Percentiles rank a stretch among this genome's conserved stretches.
These are phyloP conservation scores for Lanzia echinophila DNA, from an alignment of 2,329 filamentous ascomycete species.

Conservation along the genomic window DNA sequence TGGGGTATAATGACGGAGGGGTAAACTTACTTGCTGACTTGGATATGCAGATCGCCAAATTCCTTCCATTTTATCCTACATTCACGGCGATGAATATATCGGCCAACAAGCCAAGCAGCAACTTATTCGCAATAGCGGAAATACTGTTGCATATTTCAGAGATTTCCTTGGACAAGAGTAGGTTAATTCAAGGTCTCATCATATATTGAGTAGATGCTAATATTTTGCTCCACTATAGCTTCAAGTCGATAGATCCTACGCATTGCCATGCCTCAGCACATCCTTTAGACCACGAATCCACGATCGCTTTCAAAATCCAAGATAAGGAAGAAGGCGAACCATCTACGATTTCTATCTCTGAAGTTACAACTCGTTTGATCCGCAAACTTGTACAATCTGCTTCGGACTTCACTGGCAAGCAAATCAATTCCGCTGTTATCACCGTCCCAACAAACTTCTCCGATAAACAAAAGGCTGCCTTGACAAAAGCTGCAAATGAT, in stretches of 20 bases:
- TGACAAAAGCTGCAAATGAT: conserved; percentile 69
- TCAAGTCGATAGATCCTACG: conserved; percentile 93
- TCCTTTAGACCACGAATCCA: conserved; percentile 65
- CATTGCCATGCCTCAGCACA: conserved; percentile 92
- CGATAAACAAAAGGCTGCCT: conserved; percentile 76
- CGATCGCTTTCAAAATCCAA: conserved; percentile 75
- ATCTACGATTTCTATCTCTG: conserved; percentile 68
- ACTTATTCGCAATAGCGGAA: conserved; percentile 83
- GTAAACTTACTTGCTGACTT: conserved; percentile 18
- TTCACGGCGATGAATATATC: conserved; percentile 93
- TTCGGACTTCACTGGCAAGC: conserved; percentile 85
- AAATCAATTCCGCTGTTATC: conserved; percentile 90
- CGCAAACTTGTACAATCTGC: conserved; percentile 75
- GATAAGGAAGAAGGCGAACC: conserved; percentile 61
- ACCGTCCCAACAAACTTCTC: conserved; percentile 90
- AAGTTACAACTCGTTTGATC: conserved; percentile 79
- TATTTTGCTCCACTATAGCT: conserved; percentile 40
- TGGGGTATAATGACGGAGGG: neutral
- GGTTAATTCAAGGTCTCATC: conserved; percentile 22
- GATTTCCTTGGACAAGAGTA: conserved; percentile 95
- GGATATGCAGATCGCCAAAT: conserved; percentile 82
- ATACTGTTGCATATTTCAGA: conserved; percentile 93
- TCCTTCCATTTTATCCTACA: conserved; percentile 87
- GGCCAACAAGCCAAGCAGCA: conserved; percentile 92
- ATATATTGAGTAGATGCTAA: conserved; percentile 10